Conservation (phyloP, 139 green algal genomes). For the Raphidocelis subcapitata region DNA sequence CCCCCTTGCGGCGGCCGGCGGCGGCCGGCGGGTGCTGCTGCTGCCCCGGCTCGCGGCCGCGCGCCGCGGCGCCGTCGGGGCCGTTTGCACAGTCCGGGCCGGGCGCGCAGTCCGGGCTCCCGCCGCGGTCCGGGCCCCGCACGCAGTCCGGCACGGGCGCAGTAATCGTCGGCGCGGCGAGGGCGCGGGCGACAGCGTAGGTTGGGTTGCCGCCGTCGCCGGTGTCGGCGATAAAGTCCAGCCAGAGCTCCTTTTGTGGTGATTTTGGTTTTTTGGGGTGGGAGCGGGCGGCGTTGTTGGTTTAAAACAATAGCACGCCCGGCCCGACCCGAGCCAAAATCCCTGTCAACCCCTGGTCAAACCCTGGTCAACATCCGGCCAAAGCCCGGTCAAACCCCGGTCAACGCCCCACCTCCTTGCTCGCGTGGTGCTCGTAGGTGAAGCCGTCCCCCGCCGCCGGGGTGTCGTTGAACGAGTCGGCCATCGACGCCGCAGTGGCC, state of each 20-base stretch:
- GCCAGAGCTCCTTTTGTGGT: slow-evolving; percentile 59
- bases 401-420: slow-evolving; percentile 7
- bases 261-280: too few relatives aligned
- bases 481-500: slow-evolving; percentile 51
- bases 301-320: too few relatives aligned
- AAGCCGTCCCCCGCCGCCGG: slow-evolving; percentile 80
- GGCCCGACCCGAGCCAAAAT: too few relatives aligned
- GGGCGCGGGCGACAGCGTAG: slow-evolving; percentile 74
- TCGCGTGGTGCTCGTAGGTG: slow-evolving; percentile 79
- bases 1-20: neutral
- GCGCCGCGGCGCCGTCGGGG: too few relatives aligned
- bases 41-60: too few relatives aligned
- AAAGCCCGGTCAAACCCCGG: too few relatives aligned
- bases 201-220: slow-evolving; percentile 87
- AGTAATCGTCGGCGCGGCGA: slow-evolving; percentile 60
- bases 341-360: too few relatives aligned
- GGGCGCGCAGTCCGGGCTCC: neutral
- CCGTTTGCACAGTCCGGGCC: neutral
- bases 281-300: too few relatives aligned
- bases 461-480: slow-evolving; percentile 38
- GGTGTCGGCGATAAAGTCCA: slow-evolving; percentile 82
- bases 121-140: neutral
- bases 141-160: slow-evolving; percentile 32
- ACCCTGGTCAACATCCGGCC: too few relatives aligned
- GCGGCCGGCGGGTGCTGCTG: neutral